These are phyloP conservation scores for Citrus glauca DNA, from an alignment of 345 rosid species.

Conservation along the genomic window DNA sequence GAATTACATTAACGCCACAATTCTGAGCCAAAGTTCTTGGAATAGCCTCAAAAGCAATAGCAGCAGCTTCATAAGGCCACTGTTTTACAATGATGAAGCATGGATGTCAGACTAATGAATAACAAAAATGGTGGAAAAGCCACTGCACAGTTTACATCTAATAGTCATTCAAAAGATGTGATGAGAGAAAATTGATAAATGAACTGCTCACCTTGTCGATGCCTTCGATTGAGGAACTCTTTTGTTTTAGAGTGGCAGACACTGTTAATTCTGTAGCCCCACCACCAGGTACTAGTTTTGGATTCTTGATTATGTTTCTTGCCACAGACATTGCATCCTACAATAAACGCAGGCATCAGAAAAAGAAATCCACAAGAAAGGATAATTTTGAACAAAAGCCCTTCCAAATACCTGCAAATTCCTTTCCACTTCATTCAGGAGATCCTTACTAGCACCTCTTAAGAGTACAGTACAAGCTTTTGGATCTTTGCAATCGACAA, in stretches of 20 bases:
- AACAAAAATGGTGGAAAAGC: neutral
- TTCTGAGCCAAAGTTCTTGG: slow-evolving; percentile 88
- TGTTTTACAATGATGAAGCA: slow-evolving; percentile 28
- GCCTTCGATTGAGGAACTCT: slow-evolving; percentile 89
- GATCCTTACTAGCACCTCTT: slow-evolving; percentile 98
- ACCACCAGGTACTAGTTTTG: slow-evolving; percentile 92
- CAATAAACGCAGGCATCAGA: slow-evolving; percentile 13
- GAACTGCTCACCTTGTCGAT: slow-evolving; percentile 63
- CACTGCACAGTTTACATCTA: neutral
- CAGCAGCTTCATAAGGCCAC: slow-evolving; percentile 99
- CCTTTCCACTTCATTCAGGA: slow-evolving; percentile 92
- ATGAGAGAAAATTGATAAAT: no score
- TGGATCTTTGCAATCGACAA: slow-evolving; percentile 93
- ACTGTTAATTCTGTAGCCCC: slow-evolving; percentile 94
- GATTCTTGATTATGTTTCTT: slow-evolving; percentile 93
- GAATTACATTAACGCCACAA: slow-evolving; percentile 79
- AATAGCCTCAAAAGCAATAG: slow-evolving; percentile 93
- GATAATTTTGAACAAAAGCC: slow-evolving; percentile 5
- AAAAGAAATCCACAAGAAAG: neutral
- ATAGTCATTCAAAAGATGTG: neutral
- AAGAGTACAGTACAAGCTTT: slow-evolving; percentile 90
- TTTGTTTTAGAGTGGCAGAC: slow-evolving; percentile 87
- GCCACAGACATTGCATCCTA: slow-evolving; percentile 99
- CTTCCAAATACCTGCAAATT: slow-evolving; percentile 69
- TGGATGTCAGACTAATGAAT: neutral